phyloP scores from a whole-genome alignment of 495 filamentous ascomycete species.

The Penicillium malachiteum region DNA sequence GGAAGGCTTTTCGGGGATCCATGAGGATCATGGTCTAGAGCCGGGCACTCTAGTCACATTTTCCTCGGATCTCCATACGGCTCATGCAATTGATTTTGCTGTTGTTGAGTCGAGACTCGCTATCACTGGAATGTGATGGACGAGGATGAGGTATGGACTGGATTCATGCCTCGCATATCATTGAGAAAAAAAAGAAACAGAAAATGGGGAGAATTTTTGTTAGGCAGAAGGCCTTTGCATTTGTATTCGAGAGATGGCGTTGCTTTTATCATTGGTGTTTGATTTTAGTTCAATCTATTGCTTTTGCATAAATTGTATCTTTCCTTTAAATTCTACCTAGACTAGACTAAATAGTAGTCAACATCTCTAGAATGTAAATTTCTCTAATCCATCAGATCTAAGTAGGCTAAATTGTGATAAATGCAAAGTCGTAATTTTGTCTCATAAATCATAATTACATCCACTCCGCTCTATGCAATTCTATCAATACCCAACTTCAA shows the following conservation, averaged over 20 bases:
- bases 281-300: not conserved
- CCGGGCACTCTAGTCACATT: conserved; percentile 4
- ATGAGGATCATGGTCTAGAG: not conserved
- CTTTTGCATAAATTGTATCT: not conserved
- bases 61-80: not conserved
- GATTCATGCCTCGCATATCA: not conserved
- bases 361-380: not conserved
- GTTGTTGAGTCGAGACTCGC: not conserved
- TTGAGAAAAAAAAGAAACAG: not conserved
- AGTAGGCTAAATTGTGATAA: not conserved
- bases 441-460: conserved; percentile 1
- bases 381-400: not conserved
- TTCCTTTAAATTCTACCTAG: too few species aligned
- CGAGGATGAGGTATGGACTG: not conserved
- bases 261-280: not conserved
- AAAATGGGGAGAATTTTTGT: not conserved
- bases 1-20: not conserved
- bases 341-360: too few species aligned
- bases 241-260: not conserved
- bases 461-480: not conserved
- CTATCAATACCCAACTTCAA: not conserved
- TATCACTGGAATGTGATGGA: conserved; percentile 1
- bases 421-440: not conserved
- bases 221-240: not conserved
- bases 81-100: too few species aligned